These are phyloP conservation scores for Gardenia jasminoides DNA, from an alignment of 257 asterid genomes.

Conservation along the genomic window DNA sequence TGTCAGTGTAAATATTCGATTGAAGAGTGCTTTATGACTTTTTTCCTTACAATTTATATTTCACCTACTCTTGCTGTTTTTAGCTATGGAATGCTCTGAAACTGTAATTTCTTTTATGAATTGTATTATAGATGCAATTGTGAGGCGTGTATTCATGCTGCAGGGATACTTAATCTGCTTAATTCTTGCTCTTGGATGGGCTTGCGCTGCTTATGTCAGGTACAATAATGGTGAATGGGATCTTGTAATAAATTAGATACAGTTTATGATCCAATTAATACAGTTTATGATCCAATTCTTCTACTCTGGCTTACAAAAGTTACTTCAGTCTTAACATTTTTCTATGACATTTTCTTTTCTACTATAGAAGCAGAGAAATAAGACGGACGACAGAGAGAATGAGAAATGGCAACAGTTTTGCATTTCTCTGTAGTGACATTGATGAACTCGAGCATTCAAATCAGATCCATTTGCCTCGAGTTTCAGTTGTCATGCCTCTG, in stretches of 20 bases:
- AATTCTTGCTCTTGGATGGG: slow-evolving; percentile 94
- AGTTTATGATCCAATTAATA: neutral
- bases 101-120: neutral
- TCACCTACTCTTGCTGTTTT: neutral
- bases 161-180: slow-evolving; percentile 87
- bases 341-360: slow-evolving; percentile 20
- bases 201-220: slow-evolving; percentile 90
- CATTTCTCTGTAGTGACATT: slow-evolving; percentile 68
- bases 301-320: neutral
- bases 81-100: neutral
- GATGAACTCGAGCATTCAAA: slow-evolving; percentile 79
- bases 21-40: neutral
- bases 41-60: neutral
- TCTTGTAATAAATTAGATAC: slow-evolving; percentile 7
- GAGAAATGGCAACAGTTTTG: slow-evolving; percentile 66
- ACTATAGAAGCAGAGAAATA: slow-evolving; percentile 81
- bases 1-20: neutral
- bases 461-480: slow-evolving; percentile 81
- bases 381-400: slow-evolving; percentile 51
- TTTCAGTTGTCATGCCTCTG: slow-evolving; percentile 93
- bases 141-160: slow-evolving; percentile 22
- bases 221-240: slow-evolving; percentile 25
- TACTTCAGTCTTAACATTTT: slow-evolving; percentile 3
- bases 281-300: neutral
- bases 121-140: neutral